These are phyloP conservation scores for Hippophae gyantsensis DNA, from an alignment of 306 rosid species.

Conservation along the genomic window DNA sequence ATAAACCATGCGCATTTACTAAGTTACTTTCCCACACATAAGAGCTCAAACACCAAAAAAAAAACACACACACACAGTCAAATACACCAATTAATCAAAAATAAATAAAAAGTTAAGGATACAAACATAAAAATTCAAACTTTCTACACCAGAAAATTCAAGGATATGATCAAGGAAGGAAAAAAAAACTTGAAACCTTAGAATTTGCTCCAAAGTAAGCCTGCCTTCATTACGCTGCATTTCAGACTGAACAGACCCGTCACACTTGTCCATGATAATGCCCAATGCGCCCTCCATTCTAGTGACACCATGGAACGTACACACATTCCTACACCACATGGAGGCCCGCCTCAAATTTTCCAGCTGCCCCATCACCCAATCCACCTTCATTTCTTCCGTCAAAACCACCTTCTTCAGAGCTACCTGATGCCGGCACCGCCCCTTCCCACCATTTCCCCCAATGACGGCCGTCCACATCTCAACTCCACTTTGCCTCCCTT, in stretches of 20 bases:
- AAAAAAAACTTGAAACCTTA: conserved; percentile 44
- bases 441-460: conserved; percentile 29
- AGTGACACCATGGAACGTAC: conserved; percentile 84
- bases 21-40: background rate
- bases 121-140: background rate
- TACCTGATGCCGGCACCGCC: conserved; percentile 67
- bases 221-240: conserved; percentile 92
- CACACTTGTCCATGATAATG: conserved; percentile 78
- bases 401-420: conserved; percentile 71
- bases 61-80: no score
- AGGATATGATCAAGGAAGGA: background rate
- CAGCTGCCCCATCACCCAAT: conserved; percentile 73
- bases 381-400: conserved; percentile 59
- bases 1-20: background rate
- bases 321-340: conserved; percentile 97
- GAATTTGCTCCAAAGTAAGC: conserved; percentile 94
- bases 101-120: background rate
- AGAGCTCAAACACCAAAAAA: no score
- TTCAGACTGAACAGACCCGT: conserved; percentile 87
- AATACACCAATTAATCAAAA: background rate
- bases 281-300: conserved; percentile 68
- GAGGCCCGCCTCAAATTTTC: conserved; percentile 81
- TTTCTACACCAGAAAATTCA: background rate
- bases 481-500: conserved; percentile 61
- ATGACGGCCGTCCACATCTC: conserved; percentile 85